Evolutionary conservation across 108 stramenopile genomes (phyloP).

Genomic region (Nitzschia sp.): DNA sequence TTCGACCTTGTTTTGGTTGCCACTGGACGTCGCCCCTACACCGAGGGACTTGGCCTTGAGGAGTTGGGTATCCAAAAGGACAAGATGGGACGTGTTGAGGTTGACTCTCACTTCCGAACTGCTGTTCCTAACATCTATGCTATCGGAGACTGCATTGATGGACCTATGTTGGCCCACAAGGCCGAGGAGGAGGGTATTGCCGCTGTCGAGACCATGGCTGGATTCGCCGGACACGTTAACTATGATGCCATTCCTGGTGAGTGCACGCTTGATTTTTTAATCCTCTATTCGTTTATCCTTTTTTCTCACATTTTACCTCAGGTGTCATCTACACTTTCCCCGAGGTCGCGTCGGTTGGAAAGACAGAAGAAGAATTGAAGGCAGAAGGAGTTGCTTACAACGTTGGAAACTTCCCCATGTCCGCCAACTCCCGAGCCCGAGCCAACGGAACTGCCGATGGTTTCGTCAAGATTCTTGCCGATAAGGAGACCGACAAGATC

Average conservation of each 20-base stretch:
- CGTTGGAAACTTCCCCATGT: conserved; percentile 94
- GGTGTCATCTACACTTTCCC: conserved; percentile 99
- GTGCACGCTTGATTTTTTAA: background rate
- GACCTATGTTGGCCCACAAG: conserved; percentile 99
- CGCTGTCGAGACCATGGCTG: conserved; percentile 95
- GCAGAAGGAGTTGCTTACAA: conserved; percentile 91
- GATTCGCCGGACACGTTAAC: conserved; percentile 98
- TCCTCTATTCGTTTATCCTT: background rate
- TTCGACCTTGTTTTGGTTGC: conserved; percentile 97
- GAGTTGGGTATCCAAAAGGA: conserved; percentile 93
- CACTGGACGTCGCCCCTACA: conserved; percentile 99
- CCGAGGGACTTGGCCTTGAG: conserved; percentile 94
- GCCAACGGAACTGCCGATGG: conserved; percentile 94
- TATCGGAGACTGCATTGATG: conserved; percentile 97
- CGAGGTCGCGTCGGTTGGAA: conserved; percentile 98
- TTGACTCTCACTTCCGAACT: conserved; percentile 96
- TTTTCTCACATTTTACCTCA: background rate
- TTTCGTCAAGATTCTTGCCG: conserved; percentile 96
- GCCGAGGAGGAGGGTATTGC: conserved; percentile 99
- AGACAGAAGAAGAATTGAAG: conserved; percentile 99
- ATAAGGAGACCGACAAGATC: conserved; percentile 94
- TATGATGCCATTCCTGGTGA: conserved; percentile 97
- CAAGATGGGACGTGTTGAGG: conserved; percentile 93
- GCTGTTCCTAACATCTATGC: conserved; percentile 93
- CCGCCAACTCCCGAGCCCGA: conserved; percentile 94